Evolutionary conservation across 2,329 filamentous ascomycete genomes (phyloP).

Genomic region (Leptographium procerum): DNA sequence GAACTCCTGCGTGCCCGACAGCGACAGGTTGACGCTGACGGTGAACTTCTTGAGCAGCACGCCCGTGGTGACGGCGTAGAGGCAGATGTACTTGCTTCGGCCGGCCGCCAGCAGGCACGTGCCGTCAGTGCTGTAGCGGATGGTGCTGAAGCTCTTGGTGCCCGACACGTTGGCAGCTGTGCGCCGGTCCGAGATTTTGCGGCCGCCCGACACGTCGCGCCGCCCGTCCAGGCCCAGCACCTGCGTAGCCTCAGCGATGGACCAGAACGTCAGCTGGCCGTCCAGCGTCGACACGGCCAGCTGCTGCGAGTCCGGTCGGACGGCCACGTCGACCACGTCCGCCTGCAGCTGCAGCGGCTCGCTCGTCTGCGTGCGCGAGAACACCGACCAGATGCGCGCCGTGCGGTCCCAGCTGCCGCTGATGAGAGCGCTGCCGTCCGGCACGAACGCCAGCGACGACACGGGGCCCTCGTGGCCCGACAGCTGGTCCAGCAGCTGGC

Average conservation of each 20-base stretch:
- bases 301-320: constrained; percentile 83
- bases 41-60: constrained; percentile 91
- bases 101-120: constrained; percentile 82
- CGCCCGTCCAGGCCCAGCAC: constrained; percentile 78
- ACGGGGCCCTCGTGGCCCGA: constrained; percentile 91
- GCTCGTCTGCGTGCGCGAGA: constrained; percentile 84
- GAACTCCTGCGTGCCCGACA: constrained; percentile 94
- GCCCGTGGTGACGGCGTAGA: constrained; percentile 91
- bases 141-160: constrained; percentile 80
- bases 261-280: constrained; percentile 93
- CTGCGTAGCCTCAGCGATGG: constrained; percentile 76
- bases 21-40: constrained; percentile 86
- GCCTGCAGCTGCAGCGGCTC: constrained; percentile 88
- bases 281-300: constrained; percentile 87
- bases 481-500: constrained; percentile 82
- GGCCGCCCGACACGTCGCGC: constrained; percentile 84
- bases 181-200: constrained; percentile 75
- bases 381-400: constrained; percentile 92
- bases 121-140: constrained; percentile 86
- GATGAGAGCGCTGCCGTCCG: constrained; percentile 71
- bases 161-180: constrained; percentile 85
- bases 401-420: constrained; percentile 97
- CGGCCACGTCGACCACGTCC: constrained; percentile 75
- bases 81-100: constrained; percentile 96
- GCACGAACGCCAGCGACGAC: constrained; percentile 76